Evolutionary conservation across 441 rosid species (phyloP).

Genomic region (Pelargonium cotyledonis): DNA sequence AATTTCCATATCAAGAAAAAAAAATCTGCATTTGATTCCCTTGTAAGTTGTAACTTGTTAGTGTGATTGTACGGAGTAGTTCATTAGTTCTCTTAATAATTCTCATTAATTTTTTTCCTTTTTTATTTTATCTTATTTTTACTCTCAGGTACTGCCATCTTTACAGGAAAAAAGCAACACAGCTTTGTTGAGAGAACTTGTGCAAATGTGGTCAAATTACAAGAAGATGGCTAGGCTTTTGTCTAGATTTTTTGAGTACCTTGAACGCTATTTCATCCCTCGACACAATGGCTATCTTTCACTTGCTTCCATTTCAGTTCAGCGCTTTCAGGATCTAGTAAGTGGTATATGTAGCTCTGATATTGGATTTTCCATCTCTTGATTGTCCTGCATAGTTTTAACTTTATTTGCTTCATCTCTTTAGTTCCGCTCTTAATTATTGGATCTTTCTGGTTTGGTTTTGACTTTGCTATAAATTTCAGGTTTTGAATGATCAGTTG

Average conservation of each 20-base stretch:
- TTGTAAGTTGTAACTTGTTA: too few relatives aligned
- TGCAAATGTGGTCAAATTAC: slow-evolving; percentile 35
- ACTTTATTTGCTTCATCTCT: slow-evolving; percentile 4
- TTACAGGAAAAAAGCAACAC: slow-evolving; percentile 22
- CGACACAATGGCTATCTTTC: slow-evolving; percentile 17
- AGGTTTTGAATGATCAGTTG: slow-evolving; percentile 24
- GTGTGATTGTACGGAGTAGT: too few relatives aligned
- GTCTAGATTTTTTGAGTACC: slow-evolving; percentile 29
- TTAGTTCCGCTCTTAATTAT: not conserved
- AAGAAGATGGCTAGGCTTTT: slow-evolving; percentile 37
- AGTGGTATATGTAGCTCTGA: not conserved
- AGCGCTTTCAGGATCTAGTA: slow-evolving; percentile 27
- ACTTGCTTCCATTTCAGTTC: slow-evolving; percentile 20
- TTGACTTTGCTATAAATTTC: slow-evolving; percentile 12
- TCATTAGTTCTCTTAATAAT: too few relatives aligned
- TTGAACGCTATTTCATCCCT: slow-evolving; percentile 31
- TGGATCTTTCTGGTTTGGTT: not conserved
- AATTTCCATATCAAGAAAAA: too few relatives aligned
- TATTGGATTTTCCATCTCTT: too few relatives aligned
- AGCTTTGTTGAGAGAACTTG: slow-evolving; percentile 27
- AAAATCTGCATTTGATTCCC: too few relatives aligned
- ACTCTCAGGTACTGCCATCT: slow-evolving; percentile 28
- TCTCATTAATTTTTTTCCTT: not conserved
- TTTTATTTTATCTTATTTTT: not conserved
- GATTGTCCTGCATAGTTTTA: too few relatives aligned